A percentile compares a stretch with the other conserved stretches of the same genome.
These are phyloP conservation scores for Austroboletus festivus DNA, from an alignment of 768 basidiomycete genomes.

Conservation along the genomic window DNA sequence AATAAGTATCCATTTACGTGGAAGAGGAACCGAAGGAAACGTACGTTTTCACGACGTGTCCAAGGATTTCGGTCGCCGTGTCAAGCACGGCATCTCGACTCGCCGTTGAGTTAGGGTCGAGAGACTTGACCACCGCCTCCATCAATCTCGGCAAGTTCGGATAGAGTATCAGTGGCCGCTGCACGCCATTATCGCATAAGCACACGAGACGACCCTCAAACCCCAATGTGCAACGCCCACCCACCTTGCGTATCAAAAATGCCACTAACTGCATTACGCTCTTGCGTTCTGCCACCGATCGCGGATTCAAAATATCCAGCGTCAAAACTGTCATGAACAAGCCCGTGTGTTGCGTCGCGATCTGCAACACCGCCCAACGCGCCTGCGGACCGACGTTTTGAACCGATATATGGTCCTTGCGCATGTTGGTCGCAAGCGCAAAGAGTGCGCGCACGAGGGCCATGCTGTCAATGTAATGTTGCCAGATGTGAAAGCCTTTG, in stretches of 20 bases:
- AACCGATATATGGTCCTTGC: slow-evolving; percentile 64
- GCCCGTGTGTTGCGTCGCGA: slow-evolving; percentile 78
- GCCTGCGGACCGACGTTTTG: slow-evolving; percentile 78
- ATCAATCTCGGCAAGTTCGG: slow-evolving; percentile 80
- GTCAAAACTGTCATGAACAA: slow-evolving; percentile 93
- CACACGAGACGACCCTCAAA: not conserved
- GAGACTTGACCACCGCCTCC: slow-evolving; percentile 93
- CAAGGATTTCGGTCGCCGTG: slow-evolving; percentile 90
- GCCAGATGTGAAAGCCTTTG: slow-evolving; percentile 92
- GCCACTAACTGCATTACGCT: slow-evolving; percentile 92
- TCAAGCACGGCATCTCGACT: slow-evolving; percentile 84
- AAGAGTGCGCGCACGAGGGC: slow-evolving; percentile 84
- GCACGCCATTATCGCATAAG: not conserved
- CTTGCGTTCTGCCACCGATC: slow-evolving; percentile 72
- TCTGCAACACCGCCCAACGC: slow-evolving; percentile 76
- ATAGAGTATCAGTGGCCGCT: slow-evolving; percentile 85
- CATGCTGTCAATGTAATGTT: slow-evolving; percentile 88
- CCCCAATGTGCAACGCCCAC: no score
- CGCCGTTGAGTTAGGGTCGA: slow-evolving; percentile 83
- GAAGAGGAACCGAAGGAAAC: slow-evolving; percentile 17
- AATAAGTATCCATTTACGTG: not conserved
- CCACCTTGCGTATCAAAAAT: slow-evolving; percentile 86
- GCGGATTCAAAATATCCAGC: slow-evolving; percentile 81
- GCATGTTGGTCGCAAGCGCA: slow-evolving; percentile 65
- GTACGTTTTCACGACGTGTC: slow-evolving; percentile 91